Evolutionary conservation across 2,329 filamentous ascomycete species (phyloP).

Genomic region (Ophiosphaerella herpotricha): DNA sequence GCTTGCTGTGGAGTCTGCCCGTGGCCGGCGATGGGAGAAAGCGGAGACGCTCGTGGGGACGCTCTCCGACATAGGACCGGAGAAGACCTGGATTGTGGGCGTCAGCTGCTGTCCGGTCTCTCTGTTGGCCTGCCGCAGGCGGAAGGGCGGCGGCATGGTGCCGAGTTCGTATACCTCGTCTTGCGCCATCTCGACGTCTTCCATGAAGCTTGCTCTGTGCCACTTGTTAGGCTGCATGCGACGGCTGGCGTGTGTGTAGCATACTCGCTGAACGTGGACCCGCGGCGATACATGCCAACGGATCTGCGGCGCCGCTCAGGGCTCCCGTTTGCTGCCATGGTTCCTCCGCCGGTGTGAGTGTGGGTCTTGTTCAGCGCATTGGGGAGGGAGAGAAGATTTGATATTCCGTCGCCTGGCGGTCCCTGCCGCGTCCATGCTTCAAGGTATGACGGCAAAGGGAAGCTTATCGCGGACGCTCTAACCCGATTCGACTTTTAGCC

Average conservation of each 20-base stretch:
- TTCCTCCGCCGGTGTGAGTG: conserved; percentile 7
- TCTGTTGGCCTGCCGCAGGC: conserved; percentile 9
- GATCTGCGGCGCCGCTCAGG: conserved; percentile 42
- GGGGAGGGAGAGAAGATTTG: conserved; percentile 6
- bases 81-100: conserved; percentile 66
- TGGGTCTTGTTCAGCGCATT: conserved; percentile 22
- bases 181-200: conserved; percentile 98
- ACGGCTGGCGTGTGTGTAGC: conserved; percentile 9
- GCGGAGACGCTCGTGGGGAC: conserved; percentile 93
- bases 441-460: conserved; percentile 6
- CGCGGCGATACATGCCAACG: conserved; percentile 63
- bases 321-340: conserved; percentile 40
- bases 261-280: conserved; percentile 65
- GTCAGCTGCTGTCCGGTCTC: conserved; percentile 42
- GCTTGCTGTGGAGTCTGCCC: conserved; percentile 84
- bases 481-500: neutral
- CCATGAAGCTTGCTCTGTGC: conserved; percentile 69
- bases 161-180: conserved; percentile 70
- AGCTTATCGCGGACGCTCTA: conserved; percentile 1
- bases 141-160: conserved; percentile 24
- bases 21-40: conserved; percentile 80
- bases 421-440: neutral
- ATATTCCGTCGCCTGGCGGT: neutral
- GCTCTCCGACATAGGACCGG: conserved; percentile 91
- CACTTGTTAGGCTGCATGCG: conserved; percentile 18